Evolutionary conservation across 345 rosid genomes (phyloP), one percentile per base, ranked within the genome.

Genomic region (Mallotus nudiflorus): DNA sequence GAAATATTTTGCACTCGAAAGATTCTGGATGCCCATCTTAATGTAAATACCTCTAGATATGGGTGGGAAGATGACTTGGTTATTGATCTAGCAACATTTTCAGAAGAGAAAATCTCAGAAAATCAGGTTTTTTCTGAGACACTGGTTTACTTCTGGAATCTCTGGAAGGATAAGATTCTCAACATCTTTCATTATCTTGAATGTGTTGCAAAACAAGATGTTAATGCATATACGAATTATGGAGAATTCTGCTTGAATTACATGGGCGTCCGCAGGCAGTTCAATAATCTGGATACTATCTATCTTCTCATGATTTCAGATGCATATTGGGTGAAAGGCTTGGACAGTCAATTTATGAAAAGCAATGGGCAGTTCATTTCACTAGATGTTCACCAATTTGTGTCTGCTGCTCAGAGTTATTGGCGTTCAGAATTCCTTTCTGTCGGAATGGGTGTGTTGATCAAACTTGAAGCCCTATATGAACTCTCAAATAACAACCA

Each of bases 171-270:
- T 19, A 65, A 29, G 35, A 54, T 84, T 53, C 31, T 73, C 16
- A 61, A 66, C 40, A 71, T 82, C 54, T 54, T 82, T 3, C 39
- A 72, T 42, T 67, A 22, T 68, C 81, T 63, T 48, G 62, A 27
- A 29, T 39, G 16, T 29, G 51, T 67, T 60, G 64, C 64, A 51
- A 63, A 8, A 22, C 48, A 5, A n/a, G 58, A 50, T 62, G 39
- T 8, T 8, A 42, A 9, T 52, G 76, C 65, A n/a, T 55, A 37
- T 5, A 55, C 37, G 54, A 63, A 29, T 2, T 75, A 57, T 60
- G 79, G 66, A 37, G 77, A 80, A 14, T 86, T 86, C 76, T 83
- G 86, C 68, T 40, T 83, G 68, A 73, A 82, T 46, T 86, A 82
- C 78, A 69, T 84, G 56, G 88, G 85, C 5, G 85, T 83, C 18